Conservation (phyloP, 495 filamentous ascomycete genomes). For the Pyronema omphalodes region DNA sequence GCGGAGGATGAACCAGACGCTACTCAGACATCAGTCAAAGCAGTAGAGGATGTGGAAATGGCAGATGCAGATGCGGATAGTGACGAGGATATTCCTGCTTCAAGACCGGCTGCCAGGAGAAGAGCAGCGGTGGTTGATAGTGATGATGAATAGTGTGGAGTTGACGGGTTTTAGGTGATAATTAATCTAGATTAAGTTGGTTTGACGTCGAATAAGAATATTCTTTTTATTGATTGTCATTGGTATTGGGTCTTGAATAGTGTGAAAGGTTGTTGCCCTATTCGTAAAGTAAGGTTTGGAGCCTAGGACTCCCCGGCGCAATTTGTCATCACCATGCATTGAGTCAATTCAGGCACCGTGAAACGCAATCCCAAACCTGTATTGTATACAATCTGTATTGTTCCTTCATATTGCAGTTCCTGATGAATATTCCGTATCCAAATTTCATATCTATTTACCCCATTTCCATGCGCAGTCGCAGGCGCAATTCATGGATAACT, state of each 20-base stretch:
- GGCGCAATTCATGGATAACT: neutral
- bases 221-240: neutral
- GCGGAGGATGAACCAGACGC: slow-evolving; percentile 10
- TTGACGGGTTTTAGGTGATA: neutral
- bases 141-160: slow-evolving; percentile 16
- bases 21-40: neutral
- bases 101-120: slow-evolving; percentile 10
- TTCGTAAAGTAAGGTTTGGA: neutral
- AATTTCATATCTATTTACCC: too few relatives aligned
- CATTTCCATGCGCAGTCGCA: too few relatives aligned
- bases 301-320: neutral
- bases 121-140: slow-evolving; percentile 15
- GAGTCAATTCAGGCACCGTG: too few relatives aligned
- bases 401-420: too few relatives aligned
- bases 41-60: neutral
- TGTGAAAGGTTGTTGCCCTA: neutral
- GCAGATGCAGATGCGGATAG: slow-evolving; percentile 13
- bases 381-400: too few relatives aligned
- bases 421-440: too few relatives aligned
- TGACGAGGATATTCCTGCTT: slow-evolving; percentile 11
- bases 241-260: neutral
- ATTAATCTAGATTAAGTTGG: neutral
- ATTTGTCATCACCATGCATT: neutral
- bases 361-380: too few relatives aligned
- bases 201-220: neutral